These are phyloP conservation scores for Coniochaeta prunicola DNA, from an alignment of 2,329 filamentous ascomycete genomes.

Conservation along the genomic window DNA sequence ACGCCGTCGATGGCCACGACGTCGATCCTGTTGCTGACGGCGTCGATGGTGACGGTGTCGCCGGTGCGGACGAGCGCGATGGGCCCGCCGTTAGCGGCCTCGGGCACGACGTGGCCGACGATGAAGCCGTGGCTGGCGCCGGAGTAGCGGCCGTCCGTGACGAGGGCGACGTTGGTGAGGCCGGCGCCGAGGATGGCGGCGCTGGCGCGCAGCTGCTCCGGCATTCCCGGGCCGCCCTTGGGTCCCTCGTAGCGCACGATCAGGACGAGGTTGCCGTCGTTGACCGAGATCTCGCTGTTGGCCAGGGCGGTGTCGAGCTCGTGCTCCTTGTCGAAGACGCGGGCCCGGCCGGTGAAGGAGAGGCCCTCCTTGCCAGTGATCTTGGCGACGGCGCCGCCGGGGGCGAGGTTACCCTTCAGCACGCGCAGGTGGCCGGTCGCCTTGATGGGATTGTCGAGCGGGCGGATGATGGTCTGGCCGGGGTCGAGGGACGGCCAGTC, in stretches of 20 bases:
- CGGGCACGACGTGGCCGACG: constrained; percentile 86
- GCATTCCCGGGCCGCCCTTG: constrained; percentile 92
- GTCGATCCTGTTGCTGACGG: constrained; percentile 69
- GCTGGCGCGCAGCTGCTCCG: constrained; percentile 82
- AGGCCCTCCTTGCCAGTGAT: constrained; percentile 94
- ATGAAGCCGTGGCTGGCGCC: constrained; percentile 90
- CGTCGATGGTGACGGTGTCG: constrained; percentile 81
- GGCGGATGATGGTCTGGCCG: constrained; percentile 76
- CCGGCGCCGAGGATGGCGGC: constrained; percentile 91
- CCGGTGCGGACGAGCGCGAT: constrained; percentile 77
- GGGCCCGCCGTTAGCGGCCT: constrained; percentile 82
- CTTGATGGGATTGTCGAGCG: constrained; percentile 69
- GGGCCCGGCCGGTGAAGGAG: constrained; percentile 70
- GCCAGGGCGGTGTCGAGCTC: constrained; percentile 69
- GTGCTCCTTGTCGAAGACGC: constrained; percentile 81
- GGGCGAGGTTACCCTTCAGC: constrained; percentile 78
- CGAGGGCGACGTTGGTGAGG: constrained; percentile 78
- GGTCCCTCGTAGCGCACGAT: constrained; percentile 92
- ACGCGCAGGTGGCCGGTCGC: constrained; percentile 81
- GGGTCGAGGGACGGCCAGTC: constrained; percentile 70
- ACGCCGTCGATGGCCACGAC: constrained; percentile 52
- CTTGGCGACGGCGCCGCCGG: constrained; percentile 85
- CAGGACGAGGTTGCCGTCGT: constrained; percentile 72
- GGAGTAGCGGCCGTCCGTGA: constrained; percentile 86
- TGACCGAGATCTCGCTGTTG: constrained; percentile 41